Percentiles rank a stretch among this genome's conserved stretches.
Evolutionary conservation across 2,329 filamentous ascomycete genomes (phyloP).

Genomic region (Fusarium nurragi): DNA sequence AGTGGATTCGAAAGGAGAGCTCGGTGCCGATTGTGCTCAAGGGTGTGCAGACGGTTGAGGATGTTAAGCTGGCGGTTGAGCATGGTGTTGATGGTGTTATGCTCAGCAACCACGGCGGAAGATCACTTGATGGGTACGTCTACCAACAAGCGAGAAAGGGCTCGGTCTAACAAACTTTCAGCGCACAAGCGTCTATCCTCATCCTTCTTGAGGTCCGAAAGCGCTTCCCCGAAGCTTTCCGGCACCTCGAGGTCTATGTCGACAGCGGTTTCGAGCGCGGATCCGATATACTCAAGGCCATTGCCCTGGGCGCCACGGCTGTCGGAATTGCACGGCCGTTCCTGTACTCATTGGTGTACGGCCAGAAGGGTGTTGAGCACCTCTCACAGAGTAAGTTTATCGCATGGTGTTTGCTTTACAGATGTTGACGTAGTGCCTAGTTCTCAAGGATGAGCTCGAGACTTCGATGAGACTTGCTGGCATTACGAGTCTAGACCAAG

Average conservation of each 20-base stretch:
- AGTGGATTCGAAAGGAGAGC: conserved; percentile 59
- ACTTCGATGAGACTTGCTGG: conserved; percentile 46
- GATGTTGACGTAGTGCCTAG: conserved; percentile 8
- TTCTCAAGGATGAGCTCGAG: conserved; percentile 47
- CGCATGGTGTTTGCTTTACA: rapidly evolving
- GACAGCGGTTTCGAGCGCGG: conserved; percentile 64
- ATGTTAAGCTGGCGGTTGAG: conserved; percentile 61
- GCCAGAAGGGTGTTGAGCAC: conserved; percentile 64
- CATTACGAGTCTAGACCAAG: conserved; percentile 44
- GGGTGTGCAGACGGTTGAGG: conserved; percentile 65
- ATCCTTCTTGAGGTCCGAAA: conserved; percentile 62
- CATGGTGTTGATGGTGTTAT: conserved; percentile 63
- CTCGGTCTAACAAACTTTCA: not conserved
- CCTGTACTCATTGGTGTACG: conserved; percentile 63
- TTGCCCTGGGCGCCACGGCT: conserved; percentile 62
- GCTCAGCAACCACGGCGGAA: conserved; percentile 67
- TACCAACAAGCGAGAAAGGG: rapidly evolving
- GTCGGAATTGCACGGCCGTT: conserved; percentile 64
- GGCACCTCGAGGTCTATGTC: conserved; percentile 61
- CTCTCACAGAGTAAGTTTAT: conserved; percentile 61
- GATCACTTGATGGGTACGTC: conserved; percentile 60
- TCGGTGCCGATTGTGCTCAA: conserved; percentile 65
- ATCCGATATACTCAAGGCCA: conserved; percentile 63
- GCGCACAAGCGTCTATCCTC: conserved; percentile 57
- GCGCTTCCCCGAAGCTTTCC: conserved; percentile 59